These are phyloP conservation scores for Phlebopus sp. DNA, from an alignment of 1,284 basidiomycete species.

Conservation along the genomic window DNA sequence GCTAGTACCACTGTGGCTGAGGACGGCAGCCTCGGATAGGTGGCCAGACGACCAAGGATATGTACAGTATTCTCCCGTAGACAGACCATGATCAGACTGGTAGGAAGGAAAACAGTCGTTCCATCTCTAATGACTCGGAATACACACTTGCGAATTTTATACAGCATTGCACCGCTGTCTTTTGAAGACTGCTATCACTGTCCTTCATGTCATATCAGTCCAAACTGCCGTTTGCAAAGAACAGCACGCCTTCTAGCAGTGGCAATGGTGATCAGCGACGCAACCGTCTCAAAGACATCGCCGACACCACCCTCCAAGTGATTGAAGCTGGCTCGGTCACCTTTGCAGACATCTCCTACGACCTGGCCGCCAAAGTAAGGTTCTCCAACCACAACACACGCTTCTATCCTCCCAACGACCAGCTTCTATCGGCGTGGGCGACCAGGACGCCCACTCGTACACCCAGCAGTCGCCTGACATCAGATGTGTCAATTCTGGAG, in stretches of 20 bases:
- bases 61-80: no score
- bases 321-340: constrained; percentile 29
- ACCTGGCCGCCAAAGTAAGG: constrained; percentile 32
- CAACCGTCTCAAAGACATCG: constrained; percentile 27
- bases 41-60: no score
- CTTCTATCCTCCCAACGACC: constrained; percentile 40
- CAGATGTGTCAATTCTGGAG: constrained; percentile 45
- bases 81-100: no score
- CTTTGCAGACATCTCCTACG: constrained; percentile 22
- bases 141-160: no score
- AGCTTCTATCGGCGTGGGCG: constrained; percentile 38
- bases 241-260: background rate
- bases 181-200: no score
- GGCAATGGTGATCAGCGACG: constrained; percentile 7
- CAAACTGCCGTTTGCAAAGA: constrained; percentile 4
- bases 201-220: constrained; percentile 6
- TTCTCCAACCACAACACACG: constrained; percentile 39
- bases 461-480: constrained; percentile 9
- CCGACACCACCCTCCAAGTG: constrained; percentile 29
- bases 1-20: no score
- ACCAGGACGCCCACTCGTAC: constrained; percentile 11
- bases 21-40: no score
- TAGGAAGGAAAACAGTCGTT: no score
- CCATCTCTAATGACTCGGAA: no score
- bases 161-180: no score